Evolutionary conservation across 495 filamentous ascomycete genomes (phyloP).

Genomic region (Annulohypoxylon nitens): DNA sequence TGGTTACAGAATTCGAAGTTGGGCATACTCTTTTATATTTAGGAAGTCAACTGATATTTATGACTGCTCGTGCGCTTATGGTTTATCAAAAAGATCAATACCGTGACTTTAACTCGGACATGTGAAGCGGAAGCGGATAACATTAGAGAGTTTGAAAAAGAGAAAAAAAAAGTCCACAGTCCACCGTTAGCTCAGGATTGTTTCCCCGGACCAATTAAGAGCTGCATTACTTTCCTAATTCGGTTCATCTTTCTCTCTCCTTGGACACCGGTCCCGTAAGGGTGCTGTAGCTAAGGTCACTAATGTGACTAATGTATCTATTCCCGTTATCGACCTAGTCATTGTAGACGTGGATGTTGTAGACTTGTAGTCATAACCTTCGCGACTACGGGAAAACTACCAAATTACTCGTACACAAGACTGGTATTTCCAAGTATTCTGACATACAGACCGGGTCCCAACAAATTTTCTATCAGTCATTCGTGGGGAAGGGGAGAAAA

Average conservation of each 20-base stretch:
- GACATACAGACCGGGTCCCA: constrained; percentile 39
- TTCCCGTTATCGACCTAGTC: constrained; percentile 9
- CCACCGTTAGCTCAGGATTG: neutral
- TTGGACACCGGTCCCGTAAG: constrained; percentile 2
- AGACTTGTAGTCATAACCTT: constrained; percentile 10
- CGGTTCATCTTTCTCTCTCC: constrained; percentile 13
- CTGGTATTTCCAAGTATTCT: constrained; percentile 12
- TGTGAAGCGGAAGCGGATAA: neutral
- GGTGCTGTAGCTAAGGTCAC: neutral
- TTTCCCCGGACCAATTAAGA: constrained; percentile 39
- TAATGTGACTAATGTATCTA: constrained; percentile 4
- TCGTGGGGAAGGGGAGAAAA: constrained; percentile 14
- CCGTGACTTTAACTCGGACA: constrained; percentile 11
- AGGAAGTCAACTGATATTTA: constrained; percentile 13
- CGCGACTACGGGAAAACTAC: neutral
- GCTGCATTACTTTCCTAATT: constrained; percentile 37
- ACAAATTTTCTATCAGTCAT: constrained; percentile 34
- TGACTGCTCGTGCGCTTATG: constrained; percentile 11
- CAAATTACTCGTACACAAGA: constrained; percentile 6
- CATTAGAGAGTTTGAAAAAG: constrained; percentile 8
- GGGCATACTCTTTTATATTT: neutral
- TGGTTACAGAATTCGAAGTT: neutral
- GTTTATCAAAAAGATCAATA: neutral
- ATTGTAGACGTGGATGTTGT: neutral
- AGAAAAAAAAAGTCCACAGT: constrained; percentile 27